Conservation (phyloP, 257 asterid species). For the Rhazya stricta region DNA sequence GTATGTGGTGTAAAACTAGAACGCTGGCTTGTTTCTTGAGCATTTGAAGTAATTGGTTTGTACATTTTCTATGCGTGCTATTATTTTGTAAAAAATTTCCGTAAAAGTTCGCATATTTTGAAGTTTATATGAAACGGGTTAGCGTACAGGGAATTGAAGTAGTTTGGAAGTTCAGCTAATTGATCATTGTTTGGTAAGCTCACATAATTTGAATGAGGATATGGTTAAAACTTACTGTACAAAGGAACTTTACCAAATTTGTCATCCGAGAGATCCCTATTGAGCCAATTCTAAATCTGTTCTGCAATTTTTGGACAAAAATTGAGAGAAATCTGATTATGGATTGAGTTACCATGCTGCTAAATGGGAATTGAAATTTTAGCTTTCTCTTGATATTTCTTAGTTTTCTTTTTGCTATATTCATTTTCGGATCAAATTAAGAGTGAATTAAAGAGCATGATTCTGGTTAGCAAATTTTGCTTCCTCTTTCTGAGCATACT, state of each 20-base stretch:
- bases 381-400: too few relatives aligned
- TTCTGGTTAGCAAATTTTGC: not conserved
- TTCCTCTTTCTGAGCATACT: not conserved
- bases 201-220: not conserved
- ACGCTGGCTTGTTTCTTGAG: not conserved
- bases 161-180: not conserved
- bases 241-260: not conserved
- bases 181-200: not conserved
- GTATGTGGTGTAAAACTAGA: not conserved
- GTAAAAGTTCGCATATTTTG: not conserved
- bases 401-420: not conserved
- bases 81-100: not conserved
- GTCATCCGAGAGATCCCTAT: not conserved
- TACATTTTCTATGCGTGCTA: not conserved
- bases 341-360: not conserved
- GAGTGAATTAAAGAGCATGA: not conserved
- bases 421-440: not conserved
- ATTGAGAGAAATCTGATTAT: constrained; percentile 1
- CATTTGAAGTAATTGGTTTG: not conserved
- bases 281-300: not conserved
- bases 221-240: not conserved
- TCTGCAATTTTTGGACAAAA: not conserved
- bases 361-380: constrained; percentile 6
- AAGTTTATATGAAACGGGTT: constrained; percentile 7
- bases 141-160: not conserved